Percentiles rank a stretch among this genome's conserved stretches.
Evolutionary conservation across 768 basidiomycete species (phyloP).

Genomic region (Suillus clintonianus): DNA sequence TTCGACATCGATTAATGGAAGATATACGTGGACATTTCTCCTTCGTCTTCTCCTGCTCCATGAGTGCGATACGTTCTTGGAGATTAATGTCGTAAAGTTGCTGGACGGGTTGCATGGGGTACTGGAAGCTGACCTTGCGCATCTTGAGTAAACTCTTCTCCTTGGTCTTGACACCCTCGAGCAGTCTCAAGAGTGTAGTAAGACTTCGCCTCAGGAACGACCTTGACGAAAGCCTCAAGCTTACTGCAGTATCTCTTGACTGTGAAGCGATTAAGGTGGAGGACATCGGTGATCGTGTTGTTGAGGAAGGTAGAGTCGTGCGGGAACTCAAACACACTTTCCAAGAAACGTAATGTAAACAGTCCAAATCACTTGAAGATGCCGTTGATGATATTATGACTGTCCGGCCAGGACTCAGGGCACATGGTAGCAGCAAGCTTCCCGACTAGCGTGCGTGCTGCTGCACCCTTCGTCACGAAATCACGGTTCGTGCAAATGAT

Average conservation of each 20-base stretch:
- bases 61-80: too few relatives aligned
- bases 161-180: constrained; percentile 99
- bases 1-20: too few relatives aligned
- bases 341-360: not conserved
- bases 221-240: constrained; percentile 91
- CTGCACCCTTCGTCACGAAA: constrained; percentile 19
- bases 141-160: constrained; percentile 97
- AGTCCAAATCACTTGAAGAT: not conserved
- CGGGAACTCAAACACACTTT: too few relatives aligned
- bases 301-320: constrained; percentile 98
- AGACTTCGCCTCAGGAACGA: constrained; percentile 95
- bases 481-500: constrained; percentile 59
- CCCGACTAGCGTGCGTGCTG: constrained; percentile 24
- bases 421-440: constrained; percentile 17
- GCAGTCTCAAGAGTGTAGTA: constrained; percentile 96
- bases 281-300: constrained; percentile 96
- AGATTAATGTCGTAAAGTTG: constrained; percentile 94
- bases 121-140: constrained; percentile 98
- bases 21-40: too few relatives aligned
- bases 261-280: constrained; percentile 99
- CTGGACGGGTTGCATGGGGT: constrained; percentile 82
- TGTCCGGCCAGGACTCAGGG: constrained; percentile 17
- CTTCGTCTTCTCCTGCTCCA: too few relatives aligned
- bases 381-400: constrained; percentile 4
- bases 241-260: constrained; percentile 93